Percentiles rank a stretch among this genome's conserved stretches.
Conservation (phyloP, 1,139 yeast species). For the Debaryomyces udenii region DNA sequence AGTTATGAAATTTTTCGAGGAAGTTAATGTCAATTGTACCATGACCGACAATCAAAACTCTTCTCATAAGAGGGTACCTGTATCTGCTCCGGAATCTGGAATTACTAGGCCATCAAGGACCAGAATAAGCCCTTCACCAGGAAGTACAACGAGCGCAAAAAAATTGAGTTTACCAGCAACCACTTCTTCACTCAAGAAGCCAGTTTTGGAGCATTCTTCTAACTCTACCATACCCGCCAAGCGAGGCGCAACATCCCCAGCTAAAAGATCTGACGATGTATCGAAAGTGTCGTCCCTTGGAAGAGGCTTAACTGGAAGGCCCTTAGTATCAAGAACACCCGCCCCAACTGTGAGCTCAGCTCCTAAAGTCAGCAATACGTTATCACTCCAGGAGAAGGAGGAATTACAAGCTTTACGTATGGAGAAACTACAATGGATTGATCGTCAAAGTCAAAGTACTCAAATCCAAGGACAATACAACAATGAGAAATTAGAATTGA, state of each 20-base stretch:
- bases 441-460: constrained; percentile 44
- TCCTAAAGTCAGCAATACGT: constrained; percentile 16
- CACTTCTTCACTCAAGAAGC: constrained; percentile 10
- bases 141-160: constrained; percentile 8
- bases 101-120: constrained; percentile 11
- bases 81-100: no score
- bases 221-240: constrained; percentile 54
- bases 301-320: constrained; percentile 43
- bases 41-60: constrained; percentile 5
- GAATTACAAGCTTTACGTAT: constrained; percentile 56
- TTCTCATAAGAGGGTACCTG: neutral
- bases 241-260: constrained; percentile 68
- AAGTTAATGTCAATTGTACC: constrained; percentile 55
- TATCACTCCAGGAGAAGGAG: constrained; percentile 33
- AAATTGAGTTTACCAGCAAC: constrained; percentile 12
- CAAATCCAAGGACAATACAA: constrained; percentile 44
- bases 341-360: constrained; percentile 18
- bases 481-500: constrained; percentile 45
- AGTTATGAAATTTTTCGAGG: constrained; percentile 60
- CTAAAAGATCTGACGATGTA: constrained; percentile 43
- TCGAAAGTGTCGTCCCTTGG: constrained; percentile 34
- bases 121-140: constrained; percentile 12
- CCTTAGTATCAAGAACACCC: constrained; percentile 27
- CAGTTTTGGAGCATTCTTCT: constrained; percentile 22
- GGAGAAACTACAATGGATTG: constrained; percentile 56